These are phyloP conservation scores for Ophiostoma tasmaniense DNA, from an alignment of 2,329 filamentous ascomycete species.

Conservation along the genomic window DNA sequence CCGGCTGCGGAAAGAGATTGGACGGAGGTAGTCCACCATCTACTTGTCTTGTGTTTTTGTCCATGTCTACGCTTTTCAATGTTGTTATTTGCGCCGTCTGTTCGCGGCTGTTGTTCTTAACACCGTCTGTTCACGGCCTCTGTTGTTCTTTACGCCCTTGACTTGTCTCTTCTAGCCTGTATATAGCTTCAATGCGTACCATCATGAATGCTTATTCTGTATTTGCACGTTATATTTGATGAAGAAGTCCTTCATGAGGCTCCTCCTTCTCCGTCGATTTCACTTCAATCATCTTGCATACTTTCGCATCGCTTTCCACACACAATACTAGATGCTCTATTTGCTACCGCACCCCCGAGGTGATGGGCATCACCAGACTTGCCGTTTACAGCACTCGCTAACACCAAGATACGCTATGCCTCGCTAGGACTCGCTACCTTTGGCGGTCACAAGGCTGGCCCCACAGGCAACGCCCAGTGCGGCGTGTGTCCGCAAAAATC, in stretches of 20 bases:
- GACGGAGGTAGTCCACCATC: conserved; percentile 18
- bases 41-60: background rate
- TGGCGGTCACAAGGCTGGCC: background rate
- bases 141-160: background rate
- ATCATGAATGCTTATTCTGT: no score
- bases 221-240: no score
- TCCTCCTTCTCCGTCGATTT: no score
- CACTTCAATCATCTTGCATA: no score
- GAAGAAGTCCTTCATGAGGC: no score
- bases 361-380: background rate
- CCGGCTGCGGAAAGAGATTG: conserved; percentile 27
- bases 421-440: no score
- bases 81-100: background rate
- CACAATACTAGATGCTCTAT: no score
- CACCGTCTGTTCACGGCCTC: background rate
- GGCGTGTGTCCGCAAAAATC: background rate
- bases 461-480: background rate
- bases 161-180: background rate
- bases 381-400: background rate
- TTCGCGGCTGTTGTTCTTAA: background rate
- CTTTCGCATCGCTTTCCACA: no score
- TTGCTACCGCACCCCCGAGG: no score
- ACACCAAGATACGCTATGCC: no score
- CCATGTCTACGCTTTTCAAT: background rate
- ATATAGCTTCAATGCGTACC: background rate